Evolutionary conservation across 768 basidiomycete species (phyloP).

Genomic region (Rubroboletus satanas): DNA sequence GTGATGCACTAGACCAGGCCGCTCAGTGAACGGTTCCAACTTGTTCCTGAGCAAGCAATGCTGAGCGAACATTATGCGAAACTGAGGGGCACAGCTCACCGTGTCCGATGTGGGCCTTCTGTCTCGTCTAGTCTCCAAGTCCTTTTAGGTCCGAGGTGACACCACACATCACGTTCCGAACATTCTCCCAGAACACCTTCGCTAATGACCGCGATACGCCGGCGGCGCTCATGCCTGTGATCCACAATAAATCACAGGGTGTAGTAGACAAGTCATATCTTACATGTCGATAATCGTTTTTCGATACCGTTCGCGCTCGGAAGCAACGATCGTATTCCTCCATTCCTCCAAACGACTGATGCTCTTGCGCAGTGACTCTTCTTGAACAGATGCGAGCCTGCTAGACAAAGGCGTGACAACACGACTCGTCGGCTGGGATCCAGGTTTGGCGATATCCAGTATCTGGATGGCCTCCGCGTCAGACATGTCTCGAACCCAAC

Average conservation of each 20-base stretch:
- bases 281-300: conserved; percentile 75
- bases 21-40: conserved; percentile 59
- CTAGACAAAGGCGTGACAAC: background rate
- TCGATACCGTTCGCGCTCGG: conserved; percentile 68
- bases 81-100: conserved; percentile 42
- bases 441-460: conserved; percentile 49
- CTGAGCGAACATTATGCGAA: background rate
- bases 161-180: conserved; percentile 84
- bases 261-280: background rate
- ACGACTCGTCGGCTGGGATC: conserved; percentile 1
- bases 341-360: conserved; percentile 65
- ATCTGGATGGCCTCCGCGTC: conserved; percentile 37
- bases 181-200: conserved; percentile 61
- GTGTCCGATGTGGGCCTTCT: conserved; percentile 82
- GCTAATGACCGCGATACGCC: conserved; percentile 57
- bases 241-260: background rate
- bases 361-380: conserved; percentile 53
- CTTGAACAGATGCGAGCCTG: conserved; percentile 22
- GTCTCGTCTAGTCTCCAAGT: conserved; percentile 87
- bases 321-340: conserved; percentile 61
- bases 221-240: conserved; percentile 68
- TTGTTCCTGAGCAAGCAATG: conserved; percentile 53
- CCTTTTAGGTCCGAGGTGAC: conserved; percentile 42
- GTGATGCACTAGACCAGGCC: conserved; percentile 34
- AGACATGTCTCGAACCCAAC: background rate